These are phyloP conservation scores for Trichoderma simmonsii DNA, from an alignment of 2,329 filamentous ascomycete genomes.

Conservation along the genomic window DNA sequence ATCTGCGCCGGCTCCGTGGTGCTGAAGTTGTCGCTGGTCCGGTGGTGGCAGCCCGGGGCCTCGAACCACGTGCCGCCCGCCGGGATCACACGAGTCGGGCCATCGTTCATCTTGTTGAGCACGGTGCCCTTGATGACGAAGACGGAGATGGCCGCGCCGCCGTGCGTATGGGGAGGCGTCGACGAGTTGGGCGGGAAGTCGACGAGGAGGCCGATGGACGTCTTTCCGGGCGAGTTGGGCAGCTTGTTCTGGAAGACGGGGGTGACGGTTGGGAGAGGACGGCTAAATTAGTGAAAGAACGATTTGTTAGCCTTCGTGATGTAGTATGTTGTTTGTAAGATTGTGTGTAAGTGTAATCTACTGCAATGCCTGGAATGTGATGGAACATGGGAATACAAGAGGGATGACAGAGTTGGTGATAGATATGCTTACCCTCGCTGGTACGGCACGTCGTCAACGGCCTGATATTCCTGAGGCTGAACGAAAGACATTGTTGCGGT, in stretches of 20 bases:
- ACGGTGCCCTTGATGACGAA: conserved; percentile 23
- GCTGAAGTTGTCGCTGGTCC: conserved; percentile 24
- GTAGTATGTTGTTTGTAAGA: neutral
- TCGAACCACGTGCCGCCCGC: conserved; percentile 25
- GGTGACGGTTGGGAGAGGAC: conserved; percentile 16
- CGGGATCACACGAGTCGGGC: conserved; percentile 21
- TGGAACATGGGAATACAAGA: neutral
- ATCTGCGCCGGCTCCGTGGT: conserved; percentile 17
- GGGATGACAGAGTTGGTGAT: neutral
- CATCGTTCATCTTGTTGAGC: conserved; percentile 27
- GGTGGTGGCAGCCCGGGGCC: conserved; percentile 26
- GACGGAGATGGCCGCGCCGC: conserved; percentile 22
- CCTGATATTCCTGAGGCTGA: neutral
- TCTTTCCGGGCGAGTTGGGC: conserved; percentile 24
- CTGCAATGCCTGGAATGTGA: neutral
- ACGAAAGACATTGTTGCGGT: neutral
- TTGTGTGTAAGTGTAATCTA: neutral
- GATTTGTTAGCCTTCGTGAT: neutral
- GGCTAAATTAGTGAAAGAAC: neutral
- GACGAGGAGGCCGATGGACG: conserved; percentile 24
- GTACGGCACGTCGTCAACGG: conserved; percentile 7
- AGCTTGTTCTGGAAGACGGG: conserved; percentile 23
- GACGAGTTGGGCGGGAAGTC: conserved; percentile 22
- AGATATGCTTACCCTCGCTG: neutral
- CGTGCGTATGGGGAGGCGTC: conserved; percentile 25